Base-by-base conservation (phyloP, 73 alveolate genomes). In the Uronychia setigera region DNA sequence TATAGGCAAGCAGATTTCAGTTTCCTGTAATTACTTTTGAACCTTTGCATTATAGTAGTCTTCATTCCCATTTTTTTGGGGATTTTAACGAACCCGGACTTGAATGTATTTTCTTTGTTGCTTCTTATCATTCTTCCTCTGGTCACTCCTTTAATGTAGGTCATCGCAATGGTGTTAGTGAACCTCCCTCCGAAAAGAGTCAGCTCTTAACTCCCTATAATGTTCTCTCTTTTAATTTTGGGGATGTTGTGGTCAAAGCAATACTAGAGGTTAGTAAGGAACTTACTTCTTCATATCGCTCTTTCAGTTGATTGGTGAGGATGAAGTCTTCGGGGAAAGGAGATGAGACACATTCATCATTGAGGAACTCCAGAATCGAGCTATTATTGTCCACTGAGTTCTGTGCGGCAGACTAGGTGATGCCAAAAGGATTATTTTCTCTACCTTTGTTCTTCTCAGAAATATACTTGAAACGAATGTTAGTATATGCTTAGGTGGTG, bases 251-350 rank as follows among this genome's bases (percentile, higher is more conserved):
- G 81, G 32, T 81, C 78, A 58, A 19, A 35, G 27, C 89, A 82
- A 32, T 33, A 74, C 32, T 59, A 25, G 67, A 46, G 19, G 19
- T 46, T 5, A 46, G 67, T 11, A 19, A 46, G n/a, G 19, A 19
- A 46, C 67, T 46, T 46, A 46, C 67, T 19, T 74, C 76, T 19
- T 74, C 29, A 29, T 82, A 82, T 67, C 57, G 31, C 29, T 26
- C 82, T 74, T 74, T 60, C 19, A 81, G 88, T 25, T 81, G 81
- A 26, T n/a, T 29, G 25, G 59, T 33, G 76, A 81, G 60, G 26
- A 81, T 81, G 81, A 19, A 81, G 76, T 81, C 88, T 11, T 31
- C 31, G 30, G 31, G 29, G 80, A 58, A 81, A 19, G 80, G 32
- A 60, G 80, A 33, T 26, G 31, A 0, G 30, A 19, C 32, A 81